Evolutionary conservation across 345 rosid genomes (phyloP).

Genomic region (Garcia nutans): DNA sequence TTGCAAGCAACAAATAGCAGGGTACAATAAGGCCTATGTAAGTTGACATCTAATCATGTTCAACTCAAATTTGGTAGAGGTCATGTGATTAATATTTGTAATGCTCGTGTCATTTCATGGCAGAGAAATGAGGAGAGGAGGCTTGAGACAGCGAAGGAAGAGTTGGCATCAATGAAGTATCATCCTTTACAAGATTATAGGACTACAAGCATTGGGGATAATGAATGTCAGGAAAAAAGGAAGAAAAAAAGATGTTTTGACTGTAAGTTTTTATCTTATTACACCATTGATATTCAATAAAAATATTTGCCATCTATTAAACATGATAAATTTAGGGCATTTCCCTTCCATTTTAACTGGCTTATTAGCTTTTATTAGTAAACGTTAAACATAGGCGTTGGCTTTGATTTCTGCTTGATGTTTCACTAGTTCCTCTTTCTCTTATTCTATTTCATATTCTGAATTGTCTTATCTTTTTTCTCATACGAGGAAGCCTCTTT

Average conservation of each 20-base stretch:
- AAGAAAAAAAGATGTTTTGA: constrained; percentile 44
- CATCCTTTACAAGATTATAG: constrained; percentile 66
- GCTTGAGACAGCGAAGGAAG: constrained; percentile 50
- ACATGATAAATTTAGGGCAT: neutral
- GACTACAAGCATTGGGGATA: constrained; percentile 18
- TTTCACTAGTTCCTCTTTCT: neutral
- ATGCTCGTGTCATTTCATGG: constrained; percentile 14
- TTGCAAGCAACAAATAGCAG: constrained; percentile 67
- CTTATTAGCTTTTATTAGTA: neutral
- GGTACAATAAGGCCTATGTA: constrained; percentile 55
- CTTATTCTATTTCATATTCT: no score
- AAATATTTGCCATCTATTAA: neutral
- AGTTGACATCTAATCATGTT: constrained; percentile 24
- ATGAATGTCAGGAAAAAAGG: constrained; percentile 34
- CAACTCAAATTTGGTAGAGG: neutral
- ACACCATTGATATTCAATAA: constrained; percentile 3
- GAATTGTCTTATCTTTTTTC: neutral
- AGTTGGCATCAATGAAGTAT: constrained; percentile 67
- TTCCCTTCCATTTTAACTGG: neutral
- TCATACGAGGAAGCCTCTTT: neutral
- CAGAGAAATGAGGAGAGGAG: constrained; percentile 59
- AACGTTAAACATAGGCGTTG: neutral
- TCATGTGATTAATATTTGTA: neutral
- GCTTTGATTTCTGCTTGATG: neutral
- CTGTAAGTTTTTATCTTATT: constrained; percentile 39